A percentile compares a stretch with the other conserved stretches of the same genome.
phyloP scores from a whole-genome alignment of 345 rosid species.

The Cardamine chenopodiifolia region DNA sequence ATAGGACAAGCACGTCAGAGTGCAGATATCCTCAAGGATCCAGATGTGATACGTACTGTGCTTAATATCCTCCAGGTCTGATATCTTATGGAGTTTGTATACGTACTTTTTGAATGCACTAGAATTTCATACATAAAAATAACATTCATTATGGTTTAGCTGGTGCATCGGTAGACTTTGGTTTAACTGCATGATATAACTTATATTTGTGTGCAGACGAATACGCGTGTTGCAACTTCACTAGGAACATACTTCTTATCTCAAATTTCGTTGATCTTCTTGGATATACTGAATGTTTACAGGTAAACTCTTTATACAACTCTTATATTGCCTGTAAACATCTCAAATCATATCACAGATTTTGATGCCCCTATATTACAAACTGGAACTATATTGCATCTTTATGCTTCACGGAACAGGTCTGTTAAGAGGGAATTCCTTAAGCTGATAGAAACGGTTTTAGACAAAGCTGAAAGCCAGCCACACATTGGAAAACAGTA shows the following conservation, averaged over 20 bases:
- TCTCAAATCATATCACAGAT: slow-evolving; percentile 14
- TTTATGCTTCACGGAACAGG: slow-evolving; percentile 49
- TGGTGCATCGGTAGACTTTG: slow-evolving; percentile 5
- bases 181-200: not conserved
- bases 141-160: not conserved
- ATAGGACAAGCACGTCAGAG: slow-evolving; percentile 93
- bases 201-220: slow-evolving; percentile 64
- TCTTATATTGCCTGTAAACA: not conserved
- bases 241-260: slow-evolving; percentile 83
- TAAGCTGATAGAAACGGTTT: slow-evolving; percentile 91
- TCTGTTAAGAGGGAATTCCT: slow-evolving; percentile 97
- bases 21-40: slow-evolving; percentile 86
- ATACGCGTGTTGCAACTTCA: slow-evolving; percentile 91
- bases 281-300: slow-evolving; percentile 98
- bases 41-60: slow-evolving; percentile 78
- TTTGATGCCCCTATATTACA: not conserved
- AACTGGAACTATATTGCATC: slow-evolving; percentile 22
- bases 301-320: slow-evolving; percentile 51
- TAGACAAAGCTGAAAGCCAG: slow-evolving; percentile 98
- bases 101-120: too few species aligned
- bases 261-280: slow-evolving; percentile 82
- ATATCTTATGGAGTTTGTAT: slow-evolving; percentile 15
- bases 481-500: slow-evolving; percentile 93
- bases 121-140: not conserved
- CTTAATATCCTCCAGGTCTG: slow-evolving; percentile 91